Evolutionary conservation across 2,329 filamentous ascomycete genomes (phyloP).

Genomic region (Alternaria arborescens): DNA sequence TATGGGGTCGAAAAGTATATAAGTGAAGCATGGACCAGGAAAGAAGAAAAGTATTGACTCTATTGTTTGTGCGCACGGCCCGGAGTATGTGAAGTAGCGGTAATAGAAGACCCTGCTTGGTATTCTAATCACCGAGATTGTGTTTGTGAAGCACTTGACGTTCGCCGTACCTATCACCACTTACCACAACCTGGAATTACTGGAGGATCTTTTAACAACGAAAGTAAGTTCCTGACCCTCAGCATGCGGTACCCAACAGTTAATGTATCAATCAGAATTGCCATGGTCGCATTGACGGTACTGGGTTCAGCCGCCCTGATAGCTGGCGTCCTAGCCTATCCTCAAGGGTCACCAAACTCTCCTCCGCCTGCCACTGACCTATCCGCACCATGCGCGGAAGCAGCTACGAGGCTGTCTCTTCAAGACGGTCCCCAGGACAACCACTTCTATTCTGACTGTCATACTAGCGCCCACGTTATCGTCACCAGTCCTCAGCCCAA

Average conservation of each 20-base stretch:
- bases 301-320: neutral
- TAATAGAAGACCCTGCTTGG: neutral
- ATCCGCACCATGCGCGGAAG: slow-evolving; percentile 16
- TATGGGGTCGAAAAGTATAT: neutral
- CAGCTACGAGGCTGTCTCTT: slow-evolving; percentile 52
- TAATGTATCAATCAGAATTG: neutral
- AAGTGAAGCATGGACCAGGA: neutral
- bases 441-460: slow-evolving; percentile 72
- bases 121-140: neutral
- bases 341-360: neutral
- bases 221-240: neutral
- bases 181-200: neutral
- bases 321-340: neutral
- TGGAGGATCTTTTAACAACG: rapidly evolving
- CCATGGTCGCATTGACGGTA: neutral
- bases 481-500: slow-evolving; percentile 65
- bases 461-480: slow-evolving; percentile 66
- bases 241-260: neutral
- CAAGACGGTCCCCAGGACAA: slow-evolving; percentile 69
- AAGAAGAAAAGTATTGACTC: neutral
- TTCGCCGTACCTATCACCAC: neutral
- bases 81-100: neutral
- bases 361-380: neutral
- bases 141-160: neutral
- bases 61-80: neutral